Evolutionary conservation across 768 basidiomycete species (phyloP), one percentile per base, ranked within the genome.

Genomic region (Leccinum variicolor): DNA sequence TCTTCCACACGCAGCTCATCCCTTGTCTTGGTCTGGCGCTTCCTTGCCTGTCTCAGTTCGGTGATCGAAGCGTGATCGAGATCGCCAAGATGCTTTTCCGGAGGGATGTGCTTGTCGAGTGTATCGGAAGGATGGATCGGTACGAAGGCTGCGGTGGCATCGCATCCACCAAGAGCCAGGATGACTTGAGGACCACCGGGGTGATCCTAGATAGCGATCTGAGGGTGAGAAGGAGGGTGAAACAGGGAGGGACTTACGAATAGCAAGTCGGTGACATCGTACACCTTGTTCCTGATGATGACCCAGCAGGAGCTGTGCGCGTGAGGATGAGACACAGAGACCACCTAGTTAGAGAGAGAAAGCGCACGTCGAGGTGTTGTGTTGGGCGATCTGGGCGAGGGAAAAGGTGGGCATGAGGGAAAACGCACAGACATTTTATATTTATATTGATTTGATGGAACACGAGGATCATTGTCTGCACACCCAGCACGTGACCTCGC

Each of bases 61-160:
- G 67, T 67, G 2, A 77, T 71, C 3, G 83, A 80, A 50, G 75
- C 69, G 6, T 74, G 65, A 45, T 84, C 81, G 28, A 96, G 75
- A 3, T 76, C 66, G 1, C 93, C 93, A 11, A 94, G 77, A 69
- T 89, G 87, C 66, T 87, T 90, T 26, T 86, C 84, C 15, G 76
- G 73, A 10, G 86, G 81, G 19, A 93, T 78, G 68, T 87, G 81
- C 72, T 83, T 85, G 52, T 86, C 81, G 50, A 96, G 81, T 19
- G 90, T 85, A 62, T 90, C 87, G 25, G 87, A 84, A 3, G 94
- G 86, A 72, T 98, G 95, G 45, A 97, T 91, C 6, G 90, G 89
- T 59, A 88, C 81, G 67, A 87, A 91, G 4, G 76, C 87, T 6
- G 73, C 72, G 0, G 90, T 91, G n/a, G 92, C 92, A 69, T 94